Evolutionary conservation across 2,329 filamentous ascomycete species (phyloP).

Genomic region (Tricladium varicosporioides): DNA sequence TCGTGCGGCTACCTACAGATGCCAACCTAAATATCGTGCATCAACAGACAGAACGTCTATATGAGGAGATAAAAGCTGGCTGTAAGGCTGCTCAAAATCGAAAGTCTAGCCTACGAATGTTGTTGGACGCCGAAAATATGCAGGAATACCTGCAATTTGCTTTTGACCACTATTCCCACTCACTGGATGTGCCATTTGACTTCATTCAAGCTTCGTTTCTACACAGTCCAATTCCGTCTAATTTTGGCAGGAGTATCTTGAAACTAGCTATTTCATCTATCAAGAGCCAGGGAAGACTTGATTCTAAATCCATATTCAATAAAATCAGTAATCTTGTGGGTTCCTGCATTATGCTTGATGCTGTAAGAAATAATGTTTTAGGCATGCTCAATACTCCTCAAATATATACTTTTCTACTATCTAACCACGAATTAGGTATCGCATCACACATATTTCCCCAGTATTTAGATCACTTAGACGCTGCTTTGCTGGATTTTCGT

Average conservation of each 20-base stretch:
- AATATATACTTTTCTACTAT: too few relatives aligned
- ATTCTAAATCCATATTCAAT: constrained; percentile 4
- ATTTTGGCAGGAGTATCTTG: constrained; percentile 15
- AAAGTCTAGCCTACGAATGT: constrained; percentile 4
- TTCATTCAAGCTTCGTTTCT: constrained; percentile 11
- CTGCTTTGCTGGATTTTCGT: constrained; percentile 7
- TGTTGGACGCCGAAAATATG: background rate
- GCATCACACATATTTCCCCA: constrained; percentile 11
- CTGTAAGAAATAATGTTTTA: background rate
- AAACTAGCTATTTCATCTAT: constrained; percentile 11
- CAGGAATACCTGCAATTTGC: constrained; percentile 8
- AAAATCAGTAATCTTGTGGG: constrained; percentile 8
- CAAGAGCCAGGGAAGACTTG: background rate
- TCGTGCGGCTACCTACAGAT: constrained; percentile 6
- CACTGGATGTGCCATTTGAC: constrained; percentile 9
- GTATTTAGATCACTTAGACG: constrained; percentile 6
- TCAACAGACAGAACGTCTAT: constrained; percentile 8
- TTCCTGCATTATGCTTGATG: constrained; percentile 15
- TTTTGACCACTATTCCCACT: constrained; percentile 10
- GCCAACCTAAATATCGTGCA: background rate
- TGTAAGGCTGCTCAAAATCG: background rate
- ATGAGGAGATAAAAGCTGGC: background rate
- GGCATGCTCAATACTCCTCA: background rate
- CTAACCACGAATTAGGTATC: constrained; percentile 5
- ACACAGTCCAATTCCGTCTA: constrained; percentile 8